Base-by-base conservation (phyloP, 306 rosid species). In the Datisca glomerata region DNA sequence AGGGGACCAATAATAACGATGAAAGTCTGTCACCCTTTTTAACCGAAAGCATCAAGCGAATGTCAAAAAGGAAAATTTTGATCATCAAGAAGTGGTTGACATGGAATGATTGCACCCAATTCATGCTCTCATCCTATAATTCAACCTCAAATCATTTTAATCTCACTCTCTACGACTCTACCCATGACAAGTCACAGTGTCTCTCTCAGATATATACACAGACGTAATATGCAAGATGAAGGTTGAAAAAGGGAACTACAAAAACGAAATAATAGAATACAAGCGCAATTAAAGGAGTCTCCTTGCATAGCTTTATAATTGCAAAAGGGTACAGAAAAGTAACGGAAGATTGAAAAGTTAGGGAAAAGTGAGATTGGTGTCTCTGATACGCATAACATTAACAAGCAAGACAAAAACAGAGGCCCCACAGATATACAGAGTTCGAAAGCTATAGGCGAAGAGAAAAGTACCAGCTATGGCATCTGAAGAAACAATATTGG, bases 71-170 rank as follows among this genome's bases (percentile, higher is more conserved):
- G 47, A 44, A 39, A 14, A 39, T 25, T 24, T 45, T 55, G n/a
- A n/a, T n/a, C n/a, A n/a, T 47, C 51, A 58, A 63, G 45, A 47
- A 68, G 66, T 42, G 66, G 74, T 65, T 38, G 45, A 44, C 56
- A 67, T 31, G 4, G 2, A 66, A 74, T 80, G 72, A 74, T 74
- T 54, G 78, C 82, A 59, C 64, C 64, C 72, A 79, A 60, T 43
- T 62, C 78, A 69, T 71, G 77, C 67, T 48, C 61, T 36, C 31
- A 42, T 55, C 61, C 66, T 65, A 57, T 35, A 64, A 50, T 76
- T 76, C 78, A 79, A 64, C 66, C 74, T 53, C 28, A 28, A 51
- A 64, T 73, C 60, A 69, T 73, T 63, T 57, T 61, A 32, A 17
- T 40, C 63, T 56, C 70, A 62, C 53, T 21, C 39, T 63, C 49